phyloP scores from a whole-genome alignment of 2,329 filamentous ascomycete species.

The Lachnellula occidentalis region DNA sequence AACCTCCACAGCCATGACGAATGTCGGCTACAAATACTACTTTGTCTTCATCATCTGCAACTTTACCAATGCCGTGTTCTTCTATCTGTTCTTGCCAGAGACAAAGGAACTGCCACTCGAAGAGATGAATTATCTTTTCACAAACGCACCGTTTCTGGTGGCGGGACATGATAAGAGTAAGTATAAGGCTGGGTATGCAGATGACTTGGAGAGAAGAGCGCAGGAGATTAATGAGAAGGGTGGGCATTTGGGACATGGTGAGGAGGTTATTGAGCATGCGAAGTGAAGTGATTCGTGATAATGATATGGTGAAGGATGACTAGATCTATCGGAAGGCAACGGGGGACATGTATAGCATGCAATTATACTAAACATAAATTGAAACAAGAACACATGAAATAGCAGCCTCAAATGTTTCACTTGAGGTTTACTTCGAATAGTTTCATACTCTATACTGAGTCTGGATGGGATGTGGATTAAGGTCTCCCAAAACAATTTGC shows the following conservation, averaged over 20 bases:
- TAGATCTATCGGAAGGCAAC: too few species aligned
- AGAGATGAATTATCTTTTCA: slow-evolving; percentile 36
- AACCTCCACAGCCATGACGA: slow-evolving; percentile 50
- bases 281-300: not conserved
- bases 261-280: slow-evolving; percentile 4
- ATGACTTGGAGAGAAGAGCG: slow-evolving; percentile 54
- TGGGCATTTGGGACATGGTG: slow-evolving; percentile 12
- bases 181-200: slow-evolving; percentile 39
- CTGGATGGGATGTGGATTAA: too few species aligned
- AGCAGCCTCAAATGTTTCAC: too few species aligned
- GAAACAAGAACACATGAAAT: too few species aligned
- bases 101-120: slow-evolving; percentile 31
- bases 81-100: slow-evolving; percentile 31
- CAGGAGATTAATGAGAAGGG: slow-evolving; percentile 52
- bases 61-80: slow-evolving; percentile 36
- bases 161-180: slow-evolving; percentile 49
- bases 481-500: too few species aligned
- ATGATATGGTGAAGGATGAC: not conserved
- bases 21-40: slow-evolving; percentile 45
- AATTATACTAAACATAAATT: too few species aligned
- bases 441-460: too few species aligned
- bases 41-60: slow-evolving; percentile 46
- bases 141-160: slow-evolving; percentile 54
- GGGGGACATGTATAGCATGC: too few species aligned
- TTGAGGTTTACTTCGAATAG: too few species aligned